Evolutionary conservation across 345 rosid genomes (phyloP).

Genomic region (Citrus mangshanensis): DNA sequence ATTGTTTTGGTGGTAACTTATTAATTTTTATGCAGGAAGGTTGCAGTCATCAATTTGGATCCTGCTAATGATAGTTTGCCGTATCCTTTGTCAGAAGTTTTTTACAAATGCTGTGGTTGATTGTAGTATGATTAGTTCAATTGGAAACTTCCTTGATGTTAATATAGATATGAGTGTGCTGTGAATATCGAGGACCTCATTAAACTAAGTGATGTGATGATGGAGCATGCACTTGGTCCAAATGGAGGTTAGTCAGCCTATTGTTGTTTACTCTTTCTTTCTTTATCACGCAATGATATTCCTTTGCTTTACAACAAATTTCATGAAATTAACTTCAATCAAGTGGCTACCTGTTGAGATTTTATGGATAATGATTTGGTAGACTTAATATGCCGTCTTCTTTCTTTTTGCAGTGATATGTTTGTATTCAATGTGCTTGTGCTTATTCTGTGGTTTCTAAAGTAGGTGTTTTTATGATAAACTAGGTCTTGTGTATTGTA

Average conservation of each 20-base stretch:
- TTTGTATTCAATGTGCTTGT: background rate
- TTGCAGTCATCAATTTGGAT: conserved; percentile 85
- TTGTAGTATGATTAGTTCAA: background rate
- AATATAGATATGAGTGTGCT: conserved; percentile 74
- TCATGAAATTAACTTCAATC: background rate
- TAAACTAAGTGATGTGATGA: conserved; percentile 78
- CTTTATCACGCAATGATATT: background rate
- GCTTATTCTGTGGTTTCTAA: conserved; percentile 3
- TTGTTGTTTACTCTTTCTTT: background rate
- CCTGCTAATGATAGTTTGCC: conserved; percentile 88
- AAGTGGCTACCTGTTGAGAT: background rate
- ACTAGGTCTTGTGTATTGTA: conserved; percentile 49
- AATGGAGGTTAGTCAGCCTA: conserved; percentile 62
- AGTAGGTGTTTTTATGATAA: background rate
- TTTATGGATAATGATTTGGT: background rate
- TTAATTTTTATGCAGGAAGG: conserved; percentile 56
- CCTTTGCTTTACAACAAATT: background rate
- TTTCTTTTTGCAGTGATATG: background rate
- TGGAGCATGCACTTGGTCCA: conserved; percentile 86
- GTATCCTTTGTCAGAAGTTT: conserved; percentile 47
- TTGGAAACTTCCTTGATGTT: conserved; percentile 38
- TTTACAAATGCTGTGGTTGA: background rate
- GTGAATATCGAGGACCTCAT: conserved; percentile 80
- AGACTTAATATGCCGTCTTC: background rate
- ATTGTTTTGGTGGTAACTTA: background rate